Percentiles rank a stretch among this genome's conserved stretches.
phyloP scores from a whole-genome alignment of 345 rosid genomes.

The Adansonia digitata region DNA sequence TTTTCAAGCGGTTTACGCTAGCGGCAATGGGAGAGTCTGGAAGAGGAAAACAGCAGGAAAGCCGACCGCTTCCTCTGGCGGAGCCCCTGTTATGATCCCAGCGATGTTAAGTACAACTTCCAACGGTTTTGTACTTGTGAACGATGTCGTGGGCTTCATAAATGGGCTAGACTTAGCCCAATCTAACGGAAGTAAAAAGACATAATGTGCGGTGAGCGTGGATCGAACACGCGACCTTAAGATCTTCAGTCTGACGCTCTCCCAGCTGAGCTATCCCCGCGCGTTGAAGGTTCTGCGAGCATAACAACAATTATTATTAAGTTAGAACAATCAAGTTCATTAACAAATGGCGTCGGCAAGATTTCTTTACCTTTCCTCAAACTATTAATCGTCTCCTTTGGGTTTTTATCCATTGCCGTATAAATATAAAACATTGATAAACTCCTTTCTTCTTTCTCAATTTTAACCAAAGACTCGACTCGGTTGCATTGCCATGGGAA shows the following conservation, averaged over 20 bases:
- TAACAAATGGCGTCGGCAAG: too few species aligned
- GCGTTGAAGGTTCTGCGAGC: too few species aligned
- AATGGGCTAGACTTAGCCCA: background rate
- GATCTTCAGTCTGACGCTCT: constrained; percentile 63
- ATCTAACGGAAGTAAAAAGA: too few species aligned
- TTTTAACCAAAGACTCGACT: background rate
- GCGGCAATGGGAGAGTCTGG: too few species aligned
- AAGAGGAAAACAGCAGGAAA: too few species aligned
- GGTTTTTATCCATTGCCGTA: background rate
- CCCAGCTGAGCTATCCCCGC: too few species aligned
- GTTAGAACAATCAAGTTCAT: too few species aligned
- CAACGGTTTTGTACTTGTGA: background rate
- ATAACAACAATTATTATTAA: too few species aligned
- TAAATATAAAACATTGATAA: background rate
- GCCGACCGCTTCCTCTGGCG: background rate
- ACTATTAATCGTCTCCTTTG: too few species aligned
- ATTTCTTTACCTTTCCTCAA: too few species aligned
- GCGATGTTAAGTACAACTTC: background rate
- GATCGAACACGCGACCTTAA: constrained; percentile 83
- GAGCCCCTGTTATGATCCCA: too few species aligned
- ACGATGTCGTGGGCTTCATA: background rate
- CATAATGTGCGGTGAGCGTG: constrained; percentile 48
- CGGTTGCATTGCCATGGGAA: constrained; percentile 24
- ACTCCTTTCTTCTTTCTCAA: background rate
- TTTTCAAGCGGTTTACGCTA: too few species aligned